These are phyloP conservation scores for Trichoderma atrobrunneum DNA, from an alignment of 2,329 filamentous ascomycete genomes.

Conservation along the genomic window DNA sequence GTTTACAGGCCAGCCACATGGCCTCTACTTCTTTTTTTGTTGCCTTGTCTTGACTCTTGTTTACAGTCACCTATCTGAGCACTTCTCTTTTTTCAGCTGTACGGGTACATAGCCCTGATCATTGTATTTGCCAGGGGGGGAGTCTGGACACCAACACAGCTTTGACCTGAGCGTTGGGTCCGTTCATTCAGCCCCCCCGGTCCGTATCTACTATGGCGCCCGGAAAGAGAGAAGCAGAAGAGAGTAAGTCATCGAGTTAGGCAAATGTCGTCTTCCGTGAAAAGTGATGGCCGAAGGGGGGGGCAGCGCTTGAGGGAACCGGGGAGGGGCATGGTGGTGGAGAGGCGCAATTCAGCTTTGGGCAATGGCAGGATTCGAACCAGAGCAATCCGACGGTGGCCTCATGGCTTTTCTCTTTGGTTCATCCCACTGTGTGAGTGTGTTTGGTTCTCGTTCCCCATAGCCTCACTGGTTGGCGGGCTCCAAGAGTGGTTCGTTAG, in stretches of 20 bases:
- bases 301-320: neutral
- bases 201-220: neutral
- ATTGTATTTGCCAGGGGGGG: neutral
- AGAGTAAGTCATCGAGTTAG: neutral
- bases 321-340: neutral
- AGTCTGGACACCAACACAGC: neutral
- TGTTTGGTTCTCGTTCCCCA: neutral
- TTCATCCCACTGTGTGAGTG: neutral
- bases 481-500: neutral
- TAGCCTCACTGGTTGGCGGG: conserved; percentile 6
- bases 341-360: conserved; percentile 10
- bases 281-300: conserved; percentile 11
- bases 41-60: neutral
- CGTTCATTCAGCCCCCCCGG: neutral
- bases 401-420: neutral
- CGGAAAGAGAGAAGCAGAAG: neutral
- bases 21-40: neutral
- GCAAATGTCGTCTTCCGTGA: conserved; percentile 6
- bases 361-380: conserved; percentile 1
- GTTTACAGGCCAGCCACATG: neutral
- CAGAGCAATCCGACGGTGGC: neutral
- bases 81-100: neutral
- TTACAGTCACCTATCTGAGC: neutral
- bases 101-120: neutral
- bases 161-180: neutral